phyloP scores from a whole-genome alignment of 257 asterid species.

The Craterostigma plantagineum region DNA sequence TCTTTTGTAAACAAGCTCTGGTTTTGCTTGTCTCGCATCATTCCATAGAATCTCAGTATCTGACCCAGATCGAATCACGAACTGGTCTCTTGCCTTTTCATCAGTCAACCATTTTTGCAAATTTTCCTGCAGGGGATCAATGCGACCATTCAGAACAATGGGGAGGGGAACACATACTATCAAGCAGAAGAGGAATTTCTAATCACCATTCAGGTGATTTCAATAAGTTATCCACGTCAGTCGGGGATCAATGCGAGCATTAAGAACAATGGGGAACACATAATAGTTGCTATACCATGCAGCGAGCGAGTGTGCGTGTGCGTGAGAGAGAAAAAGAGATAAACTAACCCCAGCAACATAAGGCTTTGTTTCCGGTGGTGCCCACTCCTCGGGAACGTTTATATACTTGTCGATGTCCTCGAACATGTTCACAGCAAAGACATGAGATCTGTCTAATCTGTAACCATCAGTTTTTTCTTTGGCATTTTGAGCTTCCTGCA shows the following conservation, averaged over 20 bases:
- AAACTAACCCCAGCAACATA: slow-evolving; percentile 70
- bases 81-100: slow-evolving; percentile 87
- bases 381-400: slow-evolving; percentile 93
- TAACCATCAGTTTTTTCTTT: slow-evolving; percentile 73
- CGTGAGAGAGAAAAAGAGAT: not conserved
- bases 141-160: too few species aligned
- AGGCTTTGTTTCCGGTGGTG: slow-evolving; percentile 78
- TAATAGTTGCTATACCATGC: too few species aligned
- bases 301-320: too few species aligned
- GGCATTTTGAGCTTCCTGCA: slow-evolving; percentile 89
- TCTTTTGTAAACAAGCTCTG: slow-evolving; percentile 78
- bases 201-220: too few species aligned
- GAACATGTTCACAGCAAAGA: slow-evolving; percentile 66
- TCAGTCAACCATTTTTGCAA: slow-evolving; percentile 88
- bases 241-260: too few species aligned
- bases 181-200: too few species aligned
- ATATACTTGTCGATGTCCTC: slow-evolving; percentile 69
- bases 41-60: slow-evolving; percentile 97
- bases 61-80: slow-evolving; percentile 67
- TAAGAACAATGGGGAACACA: not conserved
- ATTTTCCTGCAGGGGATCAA: slow-evolving; percentile 87
- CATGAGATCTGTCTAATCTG: slow-evolving; percentile 67
- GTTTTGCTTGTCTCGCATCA: slow-evolving; percentile 73
- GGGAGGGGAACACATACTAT: too few species aligned
- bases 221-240: too few species aligned